These are phyloP conservation scores for Ramaria sp. DNA, from an alignment of 768 basidiomycete species.

Conservation along the genomic window DNA sequence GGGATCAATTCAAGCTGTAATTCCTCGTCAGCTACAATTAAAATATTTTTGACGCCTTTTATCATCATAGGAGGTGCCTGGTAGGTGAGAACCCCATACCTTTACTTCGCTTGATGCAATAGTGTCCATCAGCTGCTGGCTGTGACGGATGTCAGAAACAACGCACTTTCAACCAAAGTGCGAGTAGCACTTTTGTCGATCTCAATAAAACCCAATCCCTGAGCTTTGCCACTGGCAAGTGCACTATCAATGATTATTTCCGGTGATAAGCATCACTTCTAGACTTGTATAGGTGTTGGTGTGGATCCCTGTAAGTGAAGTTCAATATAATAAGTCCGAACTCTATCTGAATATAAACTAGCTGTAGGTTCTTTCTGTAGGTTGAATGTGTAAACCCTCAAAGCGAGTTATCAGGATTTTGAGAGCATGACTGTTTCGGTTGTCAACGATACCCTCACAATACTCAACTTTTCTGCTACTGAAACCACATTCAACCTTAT, in stretches of 20 bases:
- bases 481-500: constrained; percentile 36
- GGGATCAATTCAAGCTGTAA: constrained; percentile 10
- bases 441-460: constrained; percentile 36
- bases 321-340: neutral
- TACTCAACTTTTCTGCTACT: constrained; percentile 33
- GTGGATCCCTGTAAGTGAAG: constrained; percentile 6
- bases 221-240: constrained; percentile 45
- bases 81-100: neutral
- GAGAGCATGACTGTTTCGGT: constrained; percentile 35
- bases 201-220: constrained; percentile 30
- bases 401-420: constrained; percentile 20
- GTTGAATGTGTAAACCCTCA: no score
- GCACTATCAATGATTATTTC: neutral
- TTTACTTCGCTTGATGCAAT: neutral
- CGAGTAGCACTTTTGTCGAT: constrained; percentile 42
- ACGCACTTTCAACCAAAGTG: constrained; percentile 33
- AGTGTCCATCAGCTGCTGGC: neutral
- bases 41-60: neutral
- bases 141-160: constrained; percentile 31
- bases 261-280: neutral
- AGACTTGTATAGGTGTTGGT: constrained; percentile 1
- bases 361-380: neutral
- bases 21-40: neutral
- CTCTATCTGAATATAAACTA: no score
- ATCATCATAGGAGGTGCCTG: neutral